A percentile compares a stretch with the other conserved stretches of the same genome.
Evolutionary conservation across 148 eudicot species (phyloP).

Genomic region (Diospyros lotus): DNA sequence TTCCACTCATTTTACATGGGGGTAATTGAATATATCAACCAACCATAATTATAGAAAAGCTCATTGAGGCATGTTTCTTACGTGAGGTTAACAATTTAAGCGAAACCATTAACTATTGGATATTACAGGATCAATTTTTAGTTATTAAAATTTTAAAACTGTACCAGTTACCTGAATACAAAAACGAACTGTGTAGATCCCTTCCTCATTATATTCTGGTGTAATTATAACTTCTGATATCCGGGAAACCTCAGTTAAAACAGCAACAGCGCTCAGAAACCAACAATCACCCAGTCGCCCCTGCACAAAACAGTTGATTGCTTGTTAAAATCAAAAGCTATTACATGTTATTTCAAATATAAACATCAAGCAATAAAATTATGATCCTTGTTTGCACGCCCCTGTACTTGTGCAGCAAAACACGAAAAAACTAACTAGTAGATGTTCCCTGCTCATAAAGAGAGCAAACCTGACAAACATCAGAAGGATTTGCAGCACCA

Average conservation of each 20-base stretch:
- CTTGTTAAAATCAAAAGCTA: slow-evolving; percentile 12
- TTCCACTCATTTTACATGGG: neutral
- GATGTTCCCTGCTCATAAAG: neutral
- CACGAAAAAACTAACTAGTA: too few species aligned
- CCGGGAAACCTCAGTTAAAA: slow-evolving; percentile 87
- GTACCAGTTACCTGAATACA: slow-evolving; percentile 80
- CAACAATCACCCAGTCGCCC: slow-evolving; percentile 99
- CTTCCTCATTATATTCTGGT: slow-evolving; percentile 90
- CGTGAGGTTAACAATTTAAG: neutral
- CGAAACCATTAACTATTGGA: neutral
- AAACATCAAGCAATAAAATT: neutral
- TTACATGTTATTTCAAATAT: neutral
- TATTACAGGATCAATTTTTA: neutral
- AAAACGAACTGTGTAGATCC: slow-evolving; percentile 95
- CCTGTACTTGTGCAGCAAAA: neutral
- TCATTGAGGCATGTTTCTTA: neutral
- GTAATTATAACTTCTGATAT: slow-evolving; percentile 96
- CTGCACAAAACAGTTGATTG: slow-evolving; percentile 33
- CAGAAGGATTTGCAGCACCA: slow-evolving; percentile 90
- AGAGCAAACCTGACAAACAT: slow-evolving; percentile 92
- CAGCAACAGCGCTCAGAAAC: slow-evolving; percentile 99
- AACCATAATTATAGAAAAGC: neutral
- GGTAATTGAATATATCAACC: neutral
- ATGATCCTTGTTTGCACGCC: too few species aligned
- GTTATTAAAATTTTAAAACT: neutral